Base-by-base conservation (phyloP, 192 early-diverging fungal genomes). In the Backusella morwellensis region DNA sequence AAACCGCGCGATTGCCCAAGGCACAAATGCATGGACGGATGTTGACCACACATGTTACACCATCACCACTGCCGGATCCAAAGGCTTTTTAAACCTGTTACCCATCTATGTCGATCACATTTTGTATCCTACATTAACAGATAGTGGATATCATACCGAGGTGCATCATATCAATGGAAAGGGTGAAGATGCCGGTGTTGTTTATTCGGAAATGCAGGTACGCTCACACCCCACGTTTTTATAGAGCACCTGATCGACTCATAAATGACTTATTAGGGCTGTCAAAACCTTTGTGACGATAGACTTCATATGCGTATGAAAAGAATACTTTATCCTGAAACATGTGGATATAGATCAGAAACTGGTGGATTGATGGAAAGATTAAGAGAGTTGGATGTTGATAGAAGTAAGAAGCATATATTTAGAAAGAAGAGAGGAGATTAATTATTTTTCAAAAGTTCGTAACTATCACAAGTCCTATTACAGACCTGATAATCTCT, bases 161-260 rank as follows among this genome's bases (percentile, higher is more conserved):
- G 87, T 90, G 5, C 89, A 90, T 80, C 86, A 90, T 75, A 86
- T 90, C 52, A 90, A 89, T 69, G 89, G 87, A 17, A 86, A 89
- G 32, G 89, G 88, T 21, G 88, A 90, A 82, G 80, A 90, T 78
- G 88, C 88, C n/a, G 89, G 89, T 82, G 80, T 90, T 44, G 89
- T 90, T n/a, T 90, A 90, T 72, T 82, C 81, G 68, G 89, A 90
- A 73, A 90, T 90, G 89, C 89, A 90, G 83, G 85, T 83, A 76
- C 15, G 15, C 14, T 44, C 42, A 44, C 4, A 3, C 32, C 32
- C 42, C 42, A 44, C 15, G 42, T 17, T 44, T 14, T 44, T 44
- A 40, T 40, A 7, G 38, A 40, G 2, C 32, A 32, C 11, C 0
- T 3, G 11, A 7, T 40, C 11, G 8, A 40, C 11, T 44, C n/a